Evolutionary conservation across 2,329 filamentous ascomycete species (phyloP).

Genomic region (Ophiognomonia clavigignenti-juglandacearum): DNA sequence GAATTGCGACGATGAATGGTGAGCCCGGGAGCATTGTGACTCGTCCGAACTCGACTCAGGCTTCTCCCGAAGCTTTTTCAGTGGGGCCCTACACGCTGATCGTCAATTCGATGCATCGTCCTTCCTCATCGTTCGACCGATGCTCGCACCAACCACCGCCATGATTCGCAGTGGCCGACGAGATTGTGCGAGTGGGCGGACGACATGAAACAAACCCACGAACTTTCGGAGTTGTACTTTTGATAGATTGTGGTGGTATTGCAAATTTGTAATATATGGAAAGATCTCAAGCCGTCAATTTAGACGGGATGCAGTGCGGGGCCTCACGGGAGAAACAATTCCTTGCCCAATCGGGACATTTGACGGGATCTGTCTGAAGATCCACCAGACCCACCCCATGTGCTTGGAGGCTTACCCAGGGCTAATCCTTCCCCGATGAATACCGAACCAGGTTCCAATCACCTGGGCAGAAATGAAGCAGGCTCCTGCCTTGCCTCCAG

Average conservation of each 20-base stretch:
- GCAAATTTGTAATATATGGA: not conserved
- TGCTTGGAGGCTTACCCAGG: not conserved
- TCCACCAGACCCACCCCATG: not conserved
- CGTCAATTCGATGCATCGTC: not conserved
- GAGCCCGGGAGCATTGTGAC: not conserved
- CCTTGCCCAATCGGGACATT: slow-evolving; percentile 3
- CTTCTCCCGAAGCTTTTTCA: not conserved
- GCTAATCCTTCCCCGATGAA: not conserved
- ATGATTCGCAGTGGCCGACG: not conserved
- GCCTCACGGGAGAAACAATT: not conserved
- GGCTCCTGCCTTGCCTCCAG: too few relatives aligned
- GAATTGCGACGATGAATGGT: not conserved
- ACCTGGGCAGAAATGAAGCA: too few relatives aligned
- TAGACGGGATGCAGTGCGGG: too few relatives aligned
- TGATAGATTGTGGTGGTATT: not conserved
- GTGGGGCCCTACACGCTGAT: not conserved
- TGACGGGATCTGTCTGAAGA: not conserved
- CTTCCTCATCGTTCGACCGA: not conserved
- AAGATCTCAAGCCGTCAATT: too few relatives aligned
- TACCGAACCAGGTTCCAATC: not conserved
- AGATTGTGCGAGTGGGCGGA: not conserved
- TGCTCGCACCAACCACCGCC: not conserved
- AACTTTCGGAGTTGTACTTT: not conserved
- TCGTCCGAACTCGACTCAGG: not conserved
- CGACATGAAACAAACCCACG: not conserved